A percentile compares a stretch with the other conserved stretches of the same genome.
Conservation (phyloP, 371 early-diverging fungal genomes). For the Mortierella sp. region DNA sequence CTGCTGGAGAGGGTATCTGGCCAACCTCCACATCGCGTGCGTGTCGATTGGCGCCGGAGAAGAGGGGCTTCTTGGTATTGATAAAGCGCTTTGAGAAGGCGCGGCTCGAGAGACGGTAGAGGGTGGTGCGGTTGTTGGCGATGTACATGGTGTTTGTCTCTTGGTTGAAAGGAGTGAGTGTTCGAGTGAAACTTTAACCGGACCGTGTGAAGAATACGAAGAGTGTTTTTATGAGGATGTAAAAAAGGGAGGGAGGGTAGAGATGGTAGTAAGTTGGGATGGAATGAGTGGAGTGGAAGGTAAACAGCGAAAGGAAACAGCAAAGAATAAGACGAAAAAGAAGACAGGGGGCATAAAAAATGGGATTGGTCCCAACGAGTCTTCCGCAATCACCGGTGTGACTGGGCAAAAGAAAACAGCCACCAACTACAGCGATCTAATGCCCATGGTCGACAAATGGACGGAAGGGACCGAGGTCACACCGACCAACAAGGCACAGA, state of each 20-base stretch:
- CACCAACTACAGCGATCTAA: too few species aligned
- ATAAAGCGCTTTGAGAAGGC: conserved; percentile 8
- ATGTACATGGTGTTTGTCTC: not conserved
- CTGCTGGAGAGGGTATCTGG: not conserved
- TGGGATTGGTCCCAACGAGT: not conserved
- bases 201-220: not conserved
- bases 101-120: not conserved
- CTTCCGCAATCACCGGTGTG: not conserved
- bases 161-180: not conserved
- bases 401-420: too few species aligned
- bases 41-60: conserved; percentile 24
- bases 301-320: not conserved
- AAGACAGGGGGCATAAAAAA: not conserved
- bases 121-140: conserved; percentile 12
- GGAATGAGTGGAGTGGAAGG: not conserved
- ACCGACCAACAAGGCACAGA: too few species aligned
- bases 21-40: conserved; percentile 19
- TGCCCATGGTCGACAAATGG: not conserved
- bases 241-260: not conserved
- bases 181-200: conserved; percentile 8
- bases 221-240: not conserved
- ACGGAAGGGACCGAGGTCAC: not conserved
- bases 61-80: conserved; percentile 28
- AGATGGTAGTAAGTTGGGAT: not conserved
- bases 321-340: not conserved